Base-by-base conservation (phyloP, 202 grass and related monocot species). In the Schoenoplectus tabernaemontani region DNA sequence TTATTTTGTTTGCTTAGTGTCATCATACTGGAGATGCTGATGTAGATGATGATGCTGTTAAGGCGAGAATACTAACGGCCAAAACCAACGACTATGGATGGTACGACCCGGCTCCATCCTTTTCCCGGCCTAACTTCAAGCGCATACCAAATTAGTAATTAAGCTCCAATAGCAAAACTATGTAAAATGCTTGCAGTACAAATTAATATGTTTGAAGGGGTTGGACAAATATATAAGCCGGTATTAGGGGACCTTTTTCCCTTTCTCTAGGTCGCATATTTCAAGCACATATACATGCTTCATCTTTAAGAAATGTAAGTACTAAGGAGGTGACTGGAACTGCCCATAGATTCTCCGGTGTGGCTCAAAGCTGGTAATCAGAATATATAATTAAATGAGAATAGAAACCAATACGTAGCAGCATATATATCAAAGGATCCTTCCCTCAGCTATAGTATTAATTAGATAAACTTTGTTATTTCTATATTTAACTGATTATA, bases 51-150 rank as follows among this genome's bases (percentile, higher is more conserved):
- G 70, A 63, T 9, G 77, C 66, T n/a, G 58, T 68, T 51, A 76
- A 77, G 69, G 24, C 57, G 47, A 88, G 86, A 81, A 68, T 63
- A 43, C 86, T 86, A 4, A 84, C 82, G 79, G 87, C 84, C 19
- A 83, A 81, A 78, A 96, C 89, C 47, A 96, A 88, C 15, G 87
- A 96, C 50, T 92, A 92, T 10, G 89, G 78, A 23, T 76, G 82
- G 75, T 88, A 90, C 12, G 85, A 92, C 62, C 87, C 87, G 5
- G 0, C 87, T 64, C 92, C 89, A 9, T 50, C 87, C 4, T 84
- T 96, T 61, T 83, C 84, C 34, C 89, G 82, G 85, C 92, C 92
- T 81, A 78, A 54, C 64, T 91, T 78, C 83, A 96, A 96, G 76
- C 81, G 78, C 53, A 92, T 96, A 90, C 89, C 89, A 48, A 87